phyloP scores from a whole-genome alignment of 306 rosid species.

The Acacia melanoxylon region DNA sequence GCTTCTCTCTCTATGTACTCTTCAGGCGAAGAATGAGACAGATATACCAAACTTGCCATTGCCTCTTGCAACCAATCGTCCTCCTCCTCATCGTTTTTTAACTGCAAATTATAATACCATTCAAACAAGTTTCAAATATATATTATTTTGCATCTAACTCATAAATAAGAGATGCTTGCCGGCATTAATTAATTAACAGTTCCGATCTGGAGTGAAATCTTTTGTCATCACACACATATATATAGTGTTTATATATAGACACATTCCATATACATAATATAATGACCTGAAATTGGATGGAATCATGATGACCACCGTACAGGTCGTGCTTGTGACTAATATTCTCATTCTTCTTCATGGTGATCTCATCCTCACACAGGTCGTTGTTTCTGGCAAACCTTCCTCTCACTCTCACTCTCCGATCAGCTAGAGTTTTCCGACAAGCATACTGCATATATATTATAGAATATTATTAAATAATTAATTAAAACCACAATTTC shows the following conservation, averaged over 20 bases:
- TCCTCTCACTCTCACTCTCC: constrained; percentile 92
- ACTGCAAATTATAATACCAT: constrained; percentile 36
- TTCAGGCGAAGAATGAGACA: constrained; percentile 58
- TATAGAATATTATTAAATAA: neutral
- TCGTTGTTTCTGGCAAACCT: constrained; percentile 92
- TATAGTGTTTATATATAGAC: neutral
- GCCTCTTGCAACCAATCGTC: constrained; percentile 92
- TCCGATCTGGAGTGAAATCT: neutral
- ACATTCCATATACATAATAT: neutral
- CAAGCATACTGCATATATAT: constrained; percentile 73
- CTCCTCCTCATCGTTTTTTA: constrained; percentile 56
- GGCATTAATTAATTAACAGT: neutral
- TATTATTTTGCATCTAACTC: neutral
- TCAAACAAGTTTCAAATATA: neutral
- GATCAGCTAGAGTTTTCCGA: constrained; percentile 93
- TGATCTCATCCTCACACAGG: constrained; percentile 44
- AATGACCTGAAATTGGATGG: constrained; percentile 56
- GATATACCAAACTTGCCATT: constrained; percentile 62
- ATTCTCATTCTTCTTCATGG: constrained; percentile 37
- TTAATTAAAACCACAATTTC: neutral
- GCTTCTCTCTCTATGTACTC: constrained; percentile 16
- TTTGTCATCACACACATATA: neutral
- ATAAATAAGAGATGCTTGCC: neutral
- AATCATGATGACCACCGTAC: constrained; percentile 40
- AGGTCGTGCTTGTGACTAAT: constrained; percentile 37